Conservation (phyloP, 1,139 yeast genomes). For the Suhomyces wounanorum region DNA sequence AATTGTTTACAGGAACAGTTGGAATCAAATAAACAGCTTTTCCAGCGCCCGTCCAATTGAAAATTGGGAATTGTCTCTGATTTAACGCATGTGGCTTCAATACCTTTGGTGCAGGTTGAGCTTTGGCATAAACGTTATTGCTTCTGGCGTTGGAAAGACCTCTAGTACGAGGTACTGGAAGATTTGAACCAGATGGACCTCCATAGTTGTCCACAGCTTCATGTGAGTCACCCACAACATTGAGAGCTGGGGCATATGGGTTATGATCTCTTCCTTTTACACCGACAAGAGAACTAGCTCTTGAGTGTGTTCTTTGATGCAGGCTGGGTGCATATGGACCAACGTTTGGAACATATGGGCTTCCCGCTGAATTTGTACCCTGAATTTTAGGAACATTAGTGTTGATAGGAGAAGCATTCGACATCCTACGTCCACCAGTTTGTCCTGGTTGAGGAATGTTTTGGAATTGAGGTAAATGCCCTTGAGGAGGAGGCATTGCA, state of each 20-base stretch:
- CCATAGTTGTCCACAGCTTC: conserved; percentile 7
- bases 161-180: conserved; percentile 22
- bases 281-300: conserved; percentile 46
- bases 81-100: conserved; percentile 38
- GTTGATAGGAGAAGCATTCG: conserved; percentile 15
- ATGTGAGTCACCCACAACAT: conserved; percentile 19
- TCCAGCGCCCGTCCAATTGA: conserved; percentile 62
- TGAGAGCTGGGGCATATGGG: conserved; percentile 47
- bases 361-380: conserved; percentile 26
- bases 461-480: conserved; percentile 15
- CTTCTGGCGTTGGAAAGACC: conserved; percentile 30
- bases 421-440: conserved; percentile 5
- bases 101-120: conserved; percentile 27
- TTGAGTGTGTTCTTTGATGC: conserved; percentile 40
- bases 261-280: conserved; percentile 42
- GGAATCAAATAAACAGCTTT: conserved; percentile 37
- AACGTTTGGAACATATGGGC: conserved; percentile 49
- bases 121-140: conserved; percentile 26
- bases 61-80: conserved; percentile 74
- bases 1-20: conserved; percentile 16
- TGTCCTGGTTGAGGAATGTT: conserved; percentile 5
- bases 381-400: conserved; percentile 17
- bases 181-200: background rate
- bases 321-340: conserved; percentile 50
- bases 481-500: conserved; percentile 8